phyloP scores from a whole-genome alignment of 768 basidiomycete genomes.

The Xerocomellus chrysenteron region DNA sequence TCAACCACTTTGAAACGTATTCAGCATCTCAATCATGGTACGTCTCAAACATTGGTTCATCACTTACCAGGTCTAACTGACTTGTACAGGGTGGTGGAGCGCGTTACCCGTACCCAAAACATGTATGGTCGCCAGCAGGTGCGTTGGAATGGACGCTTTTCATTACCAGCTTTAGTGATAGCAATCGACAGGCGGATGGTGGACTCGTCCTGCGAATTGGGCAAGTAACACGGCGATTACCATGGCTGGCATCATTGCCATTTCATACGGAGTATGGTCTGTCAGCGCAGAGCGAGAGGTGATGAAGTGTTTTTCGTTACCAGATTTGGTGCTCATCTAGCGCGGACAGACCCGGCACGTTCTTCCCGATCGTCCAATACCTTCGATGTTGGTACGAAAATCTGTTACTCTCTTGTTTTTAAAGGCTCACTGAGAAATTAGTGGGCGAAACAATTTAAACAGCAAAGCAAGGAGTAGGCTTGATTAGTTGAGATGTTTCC shows the following conservation, averaged over 20 bases:
- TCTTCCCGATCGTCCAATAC: conserved; percentile 68
- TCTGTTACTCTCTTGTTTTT: background rate
- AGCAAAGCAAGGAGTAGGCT: conserved; percentile 21
- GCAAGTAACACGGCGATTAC: conserved; percentile 77
- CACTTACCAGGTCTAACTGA: background rate
- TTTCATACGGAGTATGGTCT: conserved; percentile 67
- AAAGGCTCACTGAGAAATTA: conserved; percentile 17
- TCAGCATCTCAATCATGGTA: conserved; percentile 16
- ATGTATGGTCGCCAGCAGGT: conserved; percentile 95
- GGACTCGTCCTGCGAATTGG: conserved; percentile 91
- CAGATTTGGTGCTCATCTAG: conserved; percentile 4
- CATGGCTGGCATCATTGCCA: conserved; percentile 62
- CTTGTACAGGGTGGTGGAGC: conserved; percentile 69
- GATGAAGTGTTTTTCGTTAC: conserved; percentile 1
- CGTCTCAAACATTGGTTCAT: background rate
- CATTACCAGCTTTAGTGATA: background rate
- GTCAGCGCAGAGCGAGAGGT: conserved; percentile 83
- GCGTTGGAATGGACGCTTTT: conserved; percentile 11
- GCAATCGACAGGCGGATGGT: conserved; percentile 79
- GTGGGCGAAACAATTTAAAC: conserved; percentile 54
- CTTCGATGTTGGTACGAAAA: conserved; percentile 69
- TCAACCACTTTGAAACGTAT: background rate
- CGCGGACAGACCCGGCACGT: conserved; percentile 50
- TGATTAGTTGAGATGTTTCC: conserved; percentile 1
- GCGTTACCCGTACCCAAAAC: conserved; percentile 91